These are phyloP conservation scores for Mycena latifolia DNA, from an alignment of 768 basidiomycete species.

Conservation along the genomic window DNA sequence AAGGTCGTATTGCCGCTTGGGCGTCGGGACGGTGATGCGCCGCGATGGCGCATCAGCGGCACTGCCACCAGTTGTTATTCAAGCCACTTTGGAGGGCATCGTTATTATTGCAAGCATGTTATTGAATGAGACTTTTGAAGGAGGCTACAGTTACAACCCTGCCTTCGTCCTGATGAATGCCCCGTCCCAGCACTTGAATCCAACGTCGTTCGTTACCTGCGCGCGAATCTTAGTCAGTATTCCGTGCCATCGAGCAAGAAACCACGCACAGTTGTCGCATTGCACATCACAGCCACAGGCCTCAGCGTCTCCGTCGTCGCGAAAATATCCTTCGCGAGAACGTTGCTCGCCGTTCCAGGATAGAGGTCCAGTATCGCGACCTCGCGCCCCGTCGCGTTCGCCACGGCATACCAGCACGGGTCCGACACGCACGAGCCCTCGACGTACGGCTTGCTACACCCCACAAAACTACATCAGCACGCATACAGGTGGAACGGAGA, in stretches of 20 bases:
- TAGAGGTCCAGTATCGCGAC: slow-evolving; percentile 71
- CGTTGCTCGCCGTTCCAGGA: slow-evolving; percentile 63
- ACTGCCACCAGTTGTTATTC: too few species aligned
- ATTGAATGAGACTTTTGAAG: too few species aligned
- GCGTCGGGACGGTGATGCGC: too few species aligned
- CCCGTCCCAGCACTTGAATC: slow-evolving; percentile 47
- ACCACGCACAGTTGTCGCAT: slow-evolving; percentile 56
- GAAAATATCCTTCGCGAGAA: slow-evolving; percentile 62
- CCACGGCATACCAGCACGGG: slow-evolving; percentile 72
- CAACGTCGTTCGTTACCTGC: slow-evolving; percentile 49
- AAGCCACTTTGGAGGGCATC: too few species aligned
- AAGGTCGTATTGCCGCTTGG: too few species aligned
- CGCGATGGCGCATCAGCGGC: slow-evolving; percentile 51
- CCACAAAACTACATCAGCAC: too few species aligned
- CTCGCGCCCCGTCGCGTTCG: slow-evolving; percentile 69
- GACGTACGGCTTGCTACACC: slow-evolving; percentile 56
- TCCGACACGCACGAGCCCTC: slow-evolving; percentile 71
- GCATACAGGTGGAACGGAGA: too few species aligned
- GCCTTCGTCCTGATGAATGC: slow-evolving; percentile 54
- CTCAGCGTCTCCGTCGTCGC: slow-evolving; percentile 59
- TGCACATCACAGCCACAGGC: slow-evolving; percentile 66
- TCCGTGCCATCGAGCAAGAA: background rate
- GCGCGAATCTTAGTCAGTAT: background rate
- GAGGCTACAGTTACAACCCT: slow-evolving; percentile 35
- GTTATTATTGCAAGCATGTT: too few species aligned